phyloP scores from a whole-genome alignment of 768 basidiomycete species.

The Candolleomyces eurysporus region DNA sequence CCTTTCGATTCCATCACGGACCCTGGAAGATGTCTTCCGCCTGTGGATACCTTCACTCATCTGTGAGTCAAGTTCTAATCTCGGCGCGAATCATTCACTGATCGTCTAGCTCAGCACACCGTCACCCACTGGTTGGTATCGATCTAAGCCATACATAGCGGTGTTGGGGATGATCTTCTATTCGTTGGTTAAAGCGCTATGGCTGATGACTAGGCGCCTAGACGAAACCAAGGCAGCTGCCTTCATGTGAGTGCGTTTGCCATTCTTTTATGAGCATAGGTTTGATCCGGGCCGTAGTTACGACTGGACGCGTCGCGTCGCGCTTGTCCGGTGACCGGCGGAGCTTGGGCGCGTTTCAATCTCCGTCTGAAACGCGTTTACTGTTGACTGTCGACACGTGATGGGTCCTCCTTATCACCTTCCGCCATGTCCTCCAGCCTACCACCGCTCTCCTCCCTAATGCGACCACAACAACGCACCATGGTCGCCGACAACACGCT shows the following conservation, averaged over 20 bases:
- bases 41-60: too few relatives aligned
- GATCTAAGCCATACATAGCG: too few relatives aligned
- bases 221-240: background rate
- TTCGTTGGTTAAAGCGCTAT: too few relatives aligned
- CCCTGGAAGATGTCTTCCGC: too few relatives aligned
- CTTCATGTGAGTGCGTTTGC: background rate
- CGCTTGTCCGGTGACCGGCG: constrained; percentile 20
- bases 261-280: background rate
- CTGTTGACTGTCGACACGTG: constrained; percentile 40
- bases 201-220: too few relatives aligned
- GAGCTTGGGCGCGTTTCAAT: constrained; percentile 24
- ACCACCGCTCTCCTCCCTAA: constrained; percentile 25
- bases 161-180: too few relatives aligned
- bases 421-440: constrained; percentile 38
- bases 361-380: constrained; percentile 46
- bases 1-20: too few relatives aligned
- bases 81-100: too few relatives aligned
- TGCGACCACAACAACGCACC: constrained; percentile 19
- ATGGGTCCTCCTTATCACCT: constrained; percentile 40
- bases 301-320: constrained; percentile 26
- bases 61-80: too few relatives aligned
- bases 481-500: constrained; percentile 14
- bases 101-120: too few relatives aligned
- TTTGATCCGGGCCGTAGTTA: background rate
- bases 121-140: too few relatives aligned